Evolutionary conservation across 371 early-diverging fungal genomes (phyloP).

Genomic region (Apophysomyces elegans): DNA sequence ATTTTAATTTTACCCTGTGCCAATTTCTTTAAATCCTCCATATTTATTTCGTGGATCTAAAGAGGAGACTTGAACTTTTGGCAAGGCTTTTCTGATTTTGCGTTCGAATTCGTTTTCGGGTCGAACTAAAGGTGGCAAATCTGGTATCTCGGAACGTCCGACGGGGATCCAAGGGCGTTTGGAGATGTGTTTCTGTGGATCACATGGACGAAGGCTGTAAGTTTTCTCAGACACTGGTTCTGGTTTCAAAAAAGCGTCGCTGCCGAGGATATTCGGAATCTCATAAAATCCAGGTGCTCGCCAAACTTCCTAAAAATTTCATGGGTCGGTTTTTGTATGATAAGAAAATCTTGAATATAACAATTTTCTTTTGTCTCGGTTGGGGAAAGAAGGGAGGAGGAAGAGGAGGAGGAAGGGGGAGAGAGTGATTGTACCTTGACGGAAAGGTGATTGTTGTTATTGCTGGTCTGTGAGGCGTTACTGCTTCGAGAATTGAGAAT

Average conservation of each 20-base stretch:
- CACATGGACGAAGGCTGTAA: constrained; percentile 31
- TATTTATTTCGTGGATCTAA: constrained; percentile 45
- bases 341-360: too few relatives aligned
- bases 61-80: constrained; percentile 36
- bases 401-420: too few relatives aligned
- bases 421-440: neutral
- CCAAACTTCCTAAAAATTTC: constrained; percentile 37
- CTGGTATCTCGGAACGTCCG: constrained; percentile 43
- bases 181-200: constrained; percentile 45
- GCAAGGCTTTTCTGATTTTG: constrained; percentile 42
- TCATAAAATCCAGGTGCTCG: constrained; percentile 50
- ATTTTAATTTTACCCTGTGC: constrained; percentile 46
- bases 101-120: constrained; percentile 48
- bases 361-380: neutral
- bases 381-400: too few relatives aligned
- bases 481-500: constrained; percentile 14
- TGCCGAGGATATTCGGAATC: constrained; percentile 53
- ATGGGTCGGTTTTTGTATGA: neutral
- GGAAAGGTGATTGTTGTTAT: neutral
- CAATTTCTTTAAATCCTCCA: constrained; percentile 52
- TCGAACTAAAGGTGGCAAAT: constrained; percentile 45
- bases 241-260: constrained; percentile 45
- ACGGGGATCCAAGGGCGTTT: constrained; percentile 51
- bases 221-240: constrained; percentile 33
- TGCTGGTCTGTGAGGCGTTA: constrained; percentile 4